Evolutionary conservation across 2,329 filamentous ascomycete species (phyloP), one percentile per base, ranked within the genome.

Genomic region (Huntiella abstrusa): DNA sequence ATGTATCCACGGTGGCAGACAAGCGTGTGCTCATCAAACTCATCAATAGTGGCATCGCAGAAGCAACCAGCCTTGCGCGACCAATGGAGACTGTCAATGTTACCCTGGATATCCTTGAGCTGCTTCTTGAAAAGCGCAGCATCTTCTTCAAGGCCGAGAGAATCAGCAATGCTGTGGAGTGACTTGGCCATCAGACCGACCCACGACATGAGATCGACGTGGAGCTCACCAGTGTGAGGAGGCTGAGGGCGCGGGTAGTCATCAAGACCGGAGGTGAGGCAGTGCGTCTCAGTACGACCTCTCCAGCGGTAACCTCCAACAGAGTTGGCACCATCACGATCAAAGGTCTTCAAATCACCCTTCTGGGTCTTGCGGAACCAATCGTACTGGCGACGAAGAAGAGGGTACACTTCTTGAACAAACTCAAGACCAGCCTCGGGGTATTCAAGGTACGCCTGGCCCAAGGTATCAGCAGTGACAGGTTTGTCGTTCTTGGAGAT

Each of bases 1-100:
- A 96, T 77, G 58, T 98, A 98, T 15, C 91, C 91, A 63, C 93
- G 94, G 66, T 96, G 91, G 64, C 91, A 98, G 37, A 95, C 84
- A 15, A 91, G 78, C 33, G 71, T 62, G 56, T 84, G 79, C 63
- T 98, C 91, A 61, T 98, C 91, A 58, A 83, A 98, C 51, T 86
- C 86, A 55, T 98, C 88, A 50, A 98, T 82, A 0, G 85, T 95
- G 1, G 86, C 85, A 59, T 98, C 91, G 59, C 91, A 98, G 66
- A 86, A 98, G 51, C 81, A 83, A 48, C 83, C 77, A 3, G 79
- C 72, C 54, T 79, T 70, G 47, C 83, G 73, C 13, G 80, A 82
- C 91, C 91, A 98, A 64, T 98, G 91, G 35, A 98, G 70, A 58
- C 94, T 86, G 54, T 91, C 80, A 41, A 96, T 75, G 61, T 98